These are phyloP conservation scores for Eremothecium coryli DNA, from an alignment of 1,139 yeast species.

Conservation along the genomic window DNA sequence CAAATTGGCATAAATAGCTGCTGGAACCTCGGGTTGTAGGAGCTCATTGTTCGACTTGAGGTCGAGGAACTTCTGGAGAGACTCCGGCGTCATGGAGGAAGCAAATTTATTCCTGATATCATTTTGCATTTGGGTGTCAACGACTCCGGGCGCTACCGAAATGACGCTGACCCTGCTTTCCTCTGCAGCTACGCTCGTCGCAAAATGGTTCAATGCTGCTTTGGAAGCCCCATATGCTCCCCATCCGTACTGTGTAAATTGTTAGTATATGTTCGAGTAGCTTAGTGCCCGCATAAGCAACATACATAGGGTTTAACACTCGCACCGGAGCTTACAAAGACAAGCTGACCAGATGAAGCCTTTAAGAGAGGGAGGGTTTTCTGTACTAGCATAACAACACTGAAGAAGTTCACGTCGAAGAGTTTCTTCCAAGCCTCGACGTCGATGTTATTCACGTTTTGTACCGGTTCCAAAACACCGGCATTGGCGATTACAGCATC, in stretches of 20 bases:
- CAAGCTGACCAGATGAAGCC: constrained; percentile 33
- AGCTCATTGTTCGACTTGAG: constrained; percentile 49
- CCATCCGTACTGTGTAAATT: constrained; percentile 61
- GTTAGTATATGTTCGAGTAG: too few relatives aligned
- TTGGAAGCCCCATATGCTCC: constrained; percentile 84
- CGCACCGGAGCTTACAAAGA: constrained; percentile 85
- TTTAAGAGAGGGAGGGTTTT: constrained; percentile 21
- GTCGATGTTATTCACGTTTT: constrained; percentile 33
- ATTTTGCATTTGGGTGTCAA: constrained; percentile 76
- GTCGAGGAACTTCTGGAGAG: constrained; percentile 49
- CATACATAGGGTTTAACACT: constrained; percentile 22
- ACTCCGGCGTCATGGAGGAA: constrained; percentile 46
- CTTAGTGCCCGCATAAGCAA: too few relatives aligned
- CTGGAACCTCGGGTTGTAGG: constrained; percentile 62
- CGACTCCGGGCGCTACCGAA: constrained; percentile 88
- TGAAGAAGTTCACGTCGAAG: constrained; percentile 72
- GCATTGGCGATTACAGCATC: constrained; percentile 79
- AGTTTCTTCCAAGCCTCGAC: constrained; percentile 51
- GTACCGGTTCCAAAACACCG: constrained; percentile 78
- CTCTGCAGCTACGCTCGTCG: constrained; percentile 58
- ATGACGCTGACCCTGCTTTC: constrained; percentile 47
- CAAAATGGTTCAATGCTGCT: constrained; percentile 77
- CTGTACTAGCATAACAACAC: constrained; percentile 53
- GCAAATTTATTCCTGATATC: constrained; percentile 58
- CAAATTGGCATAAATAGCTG: constrained; percentile 53